Conservation (phyloP, 2,329 filamentous ascomycete species). For the Paracamarosporium sp. region DNA sequence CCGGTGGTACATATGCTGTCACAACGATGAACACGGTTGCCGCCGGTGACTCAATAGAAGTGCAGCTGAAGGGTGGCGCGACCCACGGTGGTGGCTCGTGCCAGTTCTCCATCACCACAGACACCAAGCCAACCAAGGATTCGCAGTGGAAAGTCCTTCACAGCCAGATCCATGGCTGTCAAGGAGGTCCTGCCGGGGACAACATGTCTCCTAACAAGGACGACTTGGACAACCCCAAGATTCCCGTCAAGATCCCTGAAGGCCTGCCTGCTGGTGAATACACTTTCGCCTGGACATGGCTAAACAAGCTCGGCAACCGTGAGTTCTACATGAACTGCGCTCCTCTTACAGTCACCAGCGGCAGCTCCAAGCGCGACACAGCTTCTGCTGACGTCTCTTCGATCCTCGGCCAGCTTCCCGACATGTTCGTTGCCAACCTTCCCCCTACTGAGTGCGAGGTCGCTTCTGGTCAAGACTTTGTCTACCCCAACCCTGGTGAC, state of each 20-base stretch:
- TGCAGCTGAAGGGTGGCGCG: slow-evolving; percentile 57
- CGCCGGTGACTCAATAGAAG: slow-evolving; percentile 57
- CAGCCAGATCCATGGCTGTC: slow-evolving; percentile 86
- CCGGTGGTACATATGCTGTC: slow-evolving; percentile 54
- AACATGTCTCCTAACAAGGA: slow-evolving; percentile 27
- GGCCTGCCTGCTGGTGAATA: slow-evolving; percentile 76
- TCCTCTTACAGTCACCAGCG: slow-evolving; percentile 68
- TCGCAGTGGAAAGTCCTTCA: slow-evolving; percentile 88
- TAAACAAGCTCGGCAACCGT: slow-evolving; percentile 89
- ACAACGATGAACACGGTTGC: slow-evolving; percentile 65
- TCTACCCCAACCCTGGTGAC: slow-evolving; percentile 72
- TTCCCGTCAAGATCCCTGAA: slow-evolving; percentile 74
- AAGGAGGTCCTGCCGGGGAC: slow-evolving; percentile 57
- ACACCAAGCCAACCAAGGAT: slow-evolving; percentile 65
- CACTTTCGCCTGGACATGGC: slow-evolving; percentile 90
- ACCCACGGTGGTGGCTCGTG: slow-evolving; percentile 92
- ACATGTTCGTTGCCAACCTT: slow-evolving; percentile 79
- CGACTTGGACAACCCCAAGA: slow-evolving; percentile 65
- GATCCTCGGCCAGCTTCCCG: slow-evolving; percentile 66
- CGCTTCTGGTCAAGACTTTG: slow-evolving; percentile 61
- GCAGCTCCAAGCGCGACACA: slow-evolving; percentile 46
- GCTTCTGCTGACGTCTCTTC: slow-evolving; percentile 19
- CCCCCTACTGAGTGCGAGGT: slow-evolving; percentile 62
- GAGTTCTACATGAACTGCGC: slow-evolving; percentile 99
- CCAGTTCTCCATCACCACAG: slow-evolving; percentile 85